These are phyloP conservation scores for Pelargonium myrrhifolium DNA, from an alignment of 441 rosid genomes.

Conservation along the genomic window DNA sequence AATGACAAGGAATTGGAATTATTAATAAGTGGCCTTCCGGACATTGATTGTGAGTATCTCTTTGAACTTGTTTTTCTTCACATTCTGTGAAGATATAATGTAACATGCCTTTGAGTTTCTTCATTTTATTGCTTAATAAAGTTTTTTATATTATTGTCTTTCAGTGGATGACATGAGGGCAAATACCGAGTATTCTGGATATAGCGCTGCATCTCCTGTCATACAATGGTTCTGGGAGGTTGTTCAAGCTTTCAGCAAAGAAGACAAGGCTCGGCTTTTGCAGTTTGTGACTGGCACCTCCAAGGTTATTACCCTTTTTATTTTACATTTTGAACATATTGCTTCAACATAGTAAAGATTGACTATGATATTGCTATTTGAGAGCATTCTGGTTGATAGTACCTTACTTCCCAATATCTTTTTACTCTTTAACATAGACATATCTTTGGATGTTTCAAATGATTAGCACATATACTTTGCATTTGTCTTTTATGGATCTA, in stretches of 20 bases:
- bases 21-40: conserved; percentile 96
- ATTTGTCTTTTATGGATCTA: too few relatives aligned
- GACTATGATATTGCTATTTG: too few relatives aligned
- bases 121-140: conserved; percentile 10
- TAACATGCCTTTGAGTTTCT: background rate
- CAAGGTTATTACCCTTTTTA: conserved; percentile 45
- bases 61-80: background rate
- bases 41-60: conserved; percentile 80
- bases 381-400: background rate
- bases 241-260: conserved; percentile 80
- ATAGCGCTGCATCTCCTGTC: conserved; percentile 67
- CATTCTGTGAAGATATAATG: background rate
- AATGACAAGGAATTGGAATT: conserved; percentile 98
- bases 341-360: too few relatives aligned
- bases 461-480: too few relatives aligned
- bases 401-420: too few relatives aligned
- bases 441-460: too few relatives aligned
- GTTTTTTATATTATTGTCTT: conserved; percentile 10
- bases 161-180: conserved; percentile 94
- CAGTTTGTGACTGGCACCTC: conserved; percentile 98
- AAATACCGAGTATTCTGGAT: conserved; percentile 85
- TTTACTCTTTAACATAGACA: too few relatives aligned
- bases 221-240: conserved; percentile 99
- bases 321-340: background rate
- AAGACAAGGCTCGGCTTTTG: conserved; percentile 89